These are phyloP conservation scores for Xylariaceae sp. DNA, from an alignment of 2,329 filamentous ascomycete species.

Conservation along the genomic window DNA sequence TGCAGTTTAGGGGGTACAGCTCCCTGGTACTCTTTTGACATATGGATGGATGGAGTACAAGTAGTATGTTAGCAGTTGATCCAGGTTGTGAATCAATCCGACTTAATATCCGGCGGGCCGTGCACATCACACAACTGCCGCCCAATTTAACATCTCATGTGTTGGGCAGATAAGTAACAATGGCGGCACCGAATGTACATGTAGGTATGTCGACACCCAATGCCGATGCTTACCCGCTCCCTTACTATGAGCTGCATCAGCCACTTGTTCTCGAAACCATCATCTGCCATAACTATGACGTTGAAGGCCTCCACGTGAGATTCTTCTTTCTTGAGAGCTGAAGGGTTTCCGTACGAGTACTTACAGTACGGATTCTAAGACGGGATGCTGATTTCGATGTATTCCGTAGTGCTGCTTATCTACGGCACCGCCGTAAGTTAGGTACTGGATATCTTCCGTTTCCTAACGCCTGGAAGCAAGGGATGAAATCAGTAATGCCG, in stretches of 20 bases:
- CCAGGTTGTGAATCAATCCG: neutral
- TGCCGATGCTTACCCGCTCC: neutral
- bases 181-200: neutral
- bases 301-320: neutral
- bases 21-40: no score
- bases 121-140: neutral
- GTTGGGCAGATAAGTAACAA: neutral
- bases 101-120: neutral
- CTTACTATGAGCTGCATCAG: neutral
- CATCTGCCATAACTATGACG: neutral
- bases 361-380: no score
- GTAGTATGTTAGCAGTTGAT: neutral
- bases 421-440: no score
- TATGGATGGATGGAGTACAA: no score
- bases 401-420: no score
- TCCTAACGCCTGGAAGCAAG: neutral
- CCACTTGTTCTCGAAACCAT: neutral
- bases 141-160: neutral
- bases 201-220: neutral
- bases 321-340: neutral
- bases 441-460: neutral
- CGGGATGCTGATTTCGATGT: no score
- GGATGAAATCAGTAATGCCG: neutral
- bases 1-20: no score
- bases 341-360: no score